Percentiles rank a stretch among this genome's conserved stretches.
phyloP scores from a whole-genome alignment of 2,329 filamentous ascomycete genomes.

The Spiromastix sp. region DNA sequence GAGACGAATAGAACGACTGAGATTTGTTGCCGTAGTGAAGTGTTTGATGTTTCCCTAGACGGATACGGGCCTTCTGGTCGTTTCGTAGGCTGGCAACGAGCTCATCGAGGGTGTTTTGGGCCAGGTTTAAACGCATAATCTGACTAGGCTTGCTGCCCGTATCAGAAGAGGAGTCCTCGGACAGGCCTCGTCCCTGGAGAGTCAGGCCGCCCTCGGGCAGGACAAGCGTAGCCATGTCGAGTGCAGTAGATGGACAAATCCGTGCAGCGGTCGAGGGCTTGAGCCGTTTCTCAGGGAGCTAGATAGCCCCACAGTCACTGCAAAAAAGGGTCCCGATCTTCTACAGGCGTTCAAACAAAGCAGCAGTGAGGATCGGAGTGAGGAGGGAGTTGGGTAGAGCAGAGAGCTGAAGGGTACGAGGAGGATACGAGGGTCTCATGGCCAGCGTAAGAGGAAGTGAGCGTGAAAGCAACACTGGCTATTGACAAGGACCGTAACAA shows the following conservation, averaged over 20 bases:
- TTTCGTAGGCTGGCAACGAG: slow-evolving; percentile 33
- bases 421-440: slow-evolving; percentile 5
- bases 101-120: slow-evolving; percentile 35
- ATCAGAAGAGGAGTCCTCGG: slow-evolving; percentile 17
- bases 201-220: slow-evolving; percentile 31
- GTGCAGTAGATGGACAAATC: slow-evolving; percentile 1
- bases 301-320: slow-evolving; percentile 13
- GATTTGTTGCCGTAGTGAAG: slow-evolving; percentile 49
- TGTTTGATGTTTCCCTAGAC: slow-evolving; percentile 41
- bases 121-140: slow-evolving; percentile 38
- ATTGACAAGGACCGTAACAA: not conserved
- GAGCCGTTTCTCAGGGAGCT: slow-evolving; percentile 21
- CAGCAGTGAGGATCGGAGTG: slow-evolving; percentile 4
- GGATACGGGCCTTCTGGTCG: slow-evolving; percentile 34
- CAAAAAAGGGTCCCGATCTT: slow-evolving; percentile 9
- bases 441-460: slow-evolving; percentile 4
- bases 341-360: too few relatives aligned
- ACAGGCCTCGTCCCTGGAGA: slow-evolving; percentile 25
- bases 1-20: slow-evolving; percentile 42
- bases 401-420: slow-evolving; percentile 3
- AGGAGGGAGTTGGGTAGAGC: slow-evolving; percentile 1
- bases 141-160: slow-evolving; percentile 26
- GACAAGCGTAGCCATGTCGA: slow-evolving; percentile 25
- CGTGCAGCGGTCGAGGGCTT: slow-evolving; percentile 6
- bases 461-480: slow-evolving; percentile 2